Evolutionary conservation across 78 protist genomes (phyloP), one percentile per base, ranked within the genome.

Genomic region (Capsaspora owczarzaki): DNA sequence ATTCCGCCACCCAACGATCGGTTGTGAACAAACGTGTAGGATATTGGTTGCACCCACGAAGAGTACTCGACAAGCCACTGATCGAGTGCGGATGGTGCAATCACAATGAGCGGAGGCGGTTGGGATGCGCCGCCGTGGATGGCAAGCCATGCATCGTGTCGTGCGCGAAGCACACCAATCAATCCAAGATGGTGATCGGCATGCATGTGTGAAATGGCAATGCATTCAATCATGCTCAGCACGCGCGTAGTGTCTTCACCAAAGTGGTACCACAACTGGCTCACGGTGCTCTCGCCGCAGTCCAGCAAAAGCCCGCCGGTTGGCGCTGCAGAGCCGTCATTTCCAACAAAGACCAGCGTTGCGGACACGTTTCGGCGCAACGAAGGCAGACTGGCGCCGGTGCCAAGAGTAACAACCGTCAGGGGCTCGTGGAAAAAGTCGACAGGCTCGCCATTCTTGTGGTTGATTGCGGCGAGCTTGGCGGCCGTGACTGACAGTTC

Each of bases 111-210:
- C 72, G 69, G 77, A 51, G 49, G 71, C 27, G 29, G 25, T 63
- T 47, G 3, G 68, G 16, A 19, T 40, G 25, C 37, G 33, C 0
- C 20, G 25, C 6, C 37, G 31, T 38, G 60, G 31, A 20, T 12
- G 25, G 25, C 71, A 23, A 23, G 19, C 2, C 46, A 40, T 43
- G n/a, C 40, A 14, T 6, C 29, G 38, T 31, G 4, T 60, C 76
- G 82, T 68, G 0, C 27, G 37, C 25, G 31, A 6, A 83, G 33
- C 76, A 81, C 22, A 4, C 66, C 16, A 29, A 74, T 29, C 72
- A 90, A 61, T n/a, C 99, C 99, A 16, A 96, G 79, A 75, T 92
- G 94, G 81, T 97, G 99, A 87, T 97, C 99, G 22, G 98, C 99
- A 75, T 97, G 99, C 83, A 92, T 75, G 91, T 97, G 98, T 16